Evolutionary conservation across 2,329 filamentous ascomycete species (phyloP), one percentile per base, ranked within the genome.

Genomic region (Dactylonectria estremocensis): DNA sequence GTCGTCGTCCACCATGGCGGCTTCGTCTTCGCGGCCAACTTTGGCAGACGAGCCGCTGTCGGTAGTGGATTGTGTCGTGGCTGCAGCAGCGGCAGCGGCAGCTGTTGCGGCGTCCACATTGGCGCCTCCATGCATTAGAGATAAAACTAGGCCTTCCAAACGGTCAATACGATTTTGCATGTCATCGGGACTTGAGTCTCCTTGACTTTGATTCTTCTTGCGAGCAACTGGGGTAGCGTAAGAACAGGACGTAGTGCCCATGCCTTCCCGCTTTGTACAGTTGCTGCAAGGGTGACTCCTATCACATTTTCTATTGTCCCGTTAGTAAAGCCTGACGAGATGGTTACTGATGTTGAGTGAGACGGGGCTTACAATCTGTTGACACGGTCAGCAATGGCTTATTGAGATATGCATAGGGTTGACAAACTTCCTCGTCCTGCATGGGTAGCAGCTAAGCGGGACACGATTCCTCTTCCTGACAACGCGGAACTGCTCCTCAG

Each of bases 111-210:
- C 71, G 54, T 88, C 86, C 61, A 86, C 77, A 60, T 83, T 85
- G 70, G 88, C 83, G 64, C 94, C 94, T 80, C 93, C 95, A 77
- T 95, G 95, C 95, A 98, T 98, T 78, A 98, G 82, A 31, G 94
- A 97, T 72, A 98, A 83, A 68, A 98, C 95, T 80, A 98, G 85
- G 74, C 93, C 93, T 87, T 98, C 95, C 72, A 98, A 87, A 76
- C 95, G 90, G 84, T 98, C 95, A 83, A 98, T 98, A 80, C 96
- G 93, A 79, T 97, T 97, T 84, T 98, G 95, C 95, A 98, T 98
- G 82, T 98, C 95, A 87, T 97, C 95, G 56, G 95, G 94, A 74
- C 82, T 90, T 61, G 87, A 83, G 74, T 87, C 82, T 67, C 80
- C 87, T 86, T 82, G 89, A 83, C 83, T 88, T 80, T 91, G 89